Evolutionary conservation across 768 basidiomycete genomes (phyloP), one percentile per base, ranked within the genome.

Genomic region (Mycena leptocephala): DNA sequence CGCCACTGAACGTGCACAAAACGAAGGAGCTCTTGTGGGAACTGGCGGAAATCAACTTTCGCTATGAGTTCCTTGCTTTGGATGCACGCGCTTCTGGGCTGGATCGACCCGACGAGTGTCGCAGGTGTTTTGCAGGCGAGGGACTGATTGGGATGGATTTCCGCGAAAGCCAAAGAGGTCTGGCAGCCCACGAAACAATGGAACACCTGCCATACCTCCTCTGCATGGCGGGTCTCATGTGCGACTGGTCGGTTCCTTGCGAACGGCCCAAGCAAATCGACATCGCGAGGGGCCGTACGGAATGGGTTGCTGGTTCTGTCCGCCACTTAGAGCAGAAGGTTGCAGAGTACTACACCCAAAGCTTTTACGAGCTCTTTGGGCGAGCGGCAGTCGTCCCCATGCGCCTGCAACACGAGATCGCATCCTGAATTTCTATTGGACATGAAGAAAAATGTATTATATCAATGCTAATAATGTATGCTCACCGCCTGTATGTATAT

Each of bases 11-110:
- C 16, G 55, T 69, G 35, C 53, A 69, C 67, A 26, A 35, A 2
- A 33, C 37, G 6, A 55, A 69, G 37, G 69, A 70, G 55, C 64
- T 33, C 41, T 35, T 55, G 33, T 65, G 55, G 41, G 30, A 56
- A 30, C 30, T 56, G 30, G 55, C 55, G 10, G 30, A 56, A 33
- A 56, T 22, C n/a, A 58, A 32, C 26, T 80, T 77, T 43, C 70
- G 61, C 9, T 79, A 71, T 41, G 69, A 79, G 51, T 67, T 80
- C 35, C 72, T 70, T 22, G 74, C 76, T 22, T 76, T 81, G 18
- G 62, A 81, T 41, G 70, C 65, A 13, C 39, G 33, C 26, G 43
- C 65, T 35, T 74, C 64, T 33, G 46, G 53, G 30, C 56, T 66
- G 56, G 41, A 74, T 30, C 65, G 66, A 14, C 56, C 72, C 24